These are phyloP conservation scores for Coniochaeta hoffmannii DNA, from an alignment of 2,329 filamentous ascomycete species.

Conservation along the genomic window DNA sequence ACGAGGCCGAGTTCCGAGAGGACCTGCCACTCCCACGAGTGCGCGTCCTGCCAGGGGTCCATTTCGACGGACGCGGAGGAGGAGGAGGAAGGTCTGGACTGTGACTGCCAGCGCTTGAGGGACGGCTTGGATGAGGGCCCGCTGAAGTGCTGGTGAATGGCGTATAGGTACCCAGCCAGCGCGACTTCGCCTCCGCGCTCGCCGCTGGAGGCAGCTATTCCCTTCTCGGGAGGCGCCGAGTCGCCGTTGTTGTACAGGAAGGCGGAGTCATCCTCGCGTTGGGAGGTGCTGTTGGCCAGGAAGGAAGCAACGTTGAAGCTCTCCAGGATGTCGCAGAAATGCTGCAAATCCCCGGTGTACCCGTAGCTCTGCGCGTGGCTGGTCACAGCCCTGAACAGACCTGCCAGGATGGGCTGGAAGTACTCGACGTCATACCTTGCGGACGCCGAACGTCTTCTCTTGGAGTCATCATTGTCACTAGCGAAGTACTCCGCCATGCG, in stretches of 20 bases:
- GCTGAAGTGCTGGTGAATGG: not conserved
- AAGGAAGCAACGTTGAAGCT: not conserved
- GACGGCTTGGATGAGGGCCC: not conserved
- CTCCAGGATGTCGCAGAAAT: conserved; percentile 8
- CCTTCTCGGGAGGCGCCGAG: not conserved
- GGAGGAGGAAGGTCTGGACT: not conserved
- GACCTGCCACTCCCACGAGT: conserved; percentile 5
- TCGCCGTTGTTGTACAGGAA: not conserved
- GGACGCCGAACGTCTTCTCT: no score
- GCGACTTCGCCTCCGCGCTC: not conserved
- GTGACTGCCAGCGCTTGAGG: not conserved
- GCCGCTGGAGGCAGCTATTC: conserved; percentile 3
- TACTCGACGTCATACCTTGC: not conserved
- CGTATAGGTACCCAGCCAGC: not conserved
- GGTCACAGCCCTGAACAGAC: not conserved
- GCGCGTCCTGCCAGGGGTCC: not conserved
- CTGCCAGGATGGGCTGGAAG: not conserved
- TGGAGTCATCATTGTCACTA: no score
- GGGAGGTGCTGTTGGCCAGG: not conserved
- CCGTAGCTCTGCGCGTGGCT: not conserved
- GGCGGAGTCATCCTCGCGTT: not conserved
- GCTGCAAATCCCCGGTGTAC: not conserved
- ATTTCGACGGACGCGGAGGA: not conserved
- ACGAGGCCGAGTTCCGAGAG: conserved; percentile 3
- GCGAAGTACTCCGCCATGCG: no score